Conservation (phyloP, 345 rosid species). For the Ceriops zippeliana region DNA sequence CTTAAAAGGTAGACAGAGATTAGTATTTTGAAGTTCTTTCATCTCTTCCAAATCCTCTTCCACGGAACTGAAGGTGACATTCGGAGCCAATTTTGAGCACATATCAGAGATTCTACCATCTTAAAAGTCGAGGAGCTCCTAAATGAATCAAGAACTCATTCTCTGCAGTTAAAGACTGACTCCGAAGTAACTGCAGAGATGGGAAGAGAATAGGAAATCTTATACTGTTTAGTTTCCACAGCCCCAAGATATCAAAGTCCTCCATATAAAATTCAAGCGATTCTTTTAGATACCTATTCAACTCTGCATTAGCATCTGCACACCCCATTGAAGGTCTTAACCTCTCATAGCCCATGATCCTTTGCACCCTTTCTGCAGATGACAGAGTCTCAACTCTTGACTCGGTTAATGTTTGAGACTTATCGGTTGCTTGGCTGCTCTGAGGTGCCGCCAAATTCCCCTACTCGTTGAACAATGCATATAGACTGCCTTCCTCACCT, state of each 20-base stretch:
- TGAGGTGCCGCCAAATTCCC: not conserved
- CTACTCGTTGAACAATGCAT: not conserved
- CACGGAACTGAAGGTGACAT: no score
- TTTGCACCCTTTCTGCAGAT: not conserved
- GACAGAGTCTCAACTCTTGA: no score
- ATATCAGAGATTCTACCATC: no score
- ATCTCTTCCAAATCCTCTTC: no score
- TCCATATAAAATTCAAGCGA: not conserved
- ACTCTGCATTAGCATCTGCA: not conserved
- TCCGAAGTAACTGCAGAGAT: not conserved
- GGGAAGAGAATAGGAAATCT: conserved; percentile 2
- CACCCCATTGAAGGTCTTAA: not conserved
- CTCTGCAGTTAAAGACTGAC: not conserved
- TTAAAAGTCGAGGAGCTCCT: not conserved
- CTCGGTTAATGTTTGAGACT: no score
- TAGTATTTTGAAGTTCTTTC: no score
- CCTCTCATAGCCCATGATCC: not conserved
- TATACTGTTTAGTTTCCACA: not conserved
- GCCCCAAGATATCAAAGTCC: not conserved
- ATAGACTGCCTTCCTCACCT: not conserved
- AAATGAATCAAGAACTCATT: not conserved
- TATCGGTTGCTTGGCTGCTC: not conserved
- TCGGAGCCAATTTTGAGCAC: no score
- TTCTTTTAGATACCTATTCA: not conserved
- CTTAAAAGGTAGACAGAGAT: no score